Base-by-base conservation (phyloP, 2,329 filamentous ascomycete species). In the Emergomyces africanus region DNA sequence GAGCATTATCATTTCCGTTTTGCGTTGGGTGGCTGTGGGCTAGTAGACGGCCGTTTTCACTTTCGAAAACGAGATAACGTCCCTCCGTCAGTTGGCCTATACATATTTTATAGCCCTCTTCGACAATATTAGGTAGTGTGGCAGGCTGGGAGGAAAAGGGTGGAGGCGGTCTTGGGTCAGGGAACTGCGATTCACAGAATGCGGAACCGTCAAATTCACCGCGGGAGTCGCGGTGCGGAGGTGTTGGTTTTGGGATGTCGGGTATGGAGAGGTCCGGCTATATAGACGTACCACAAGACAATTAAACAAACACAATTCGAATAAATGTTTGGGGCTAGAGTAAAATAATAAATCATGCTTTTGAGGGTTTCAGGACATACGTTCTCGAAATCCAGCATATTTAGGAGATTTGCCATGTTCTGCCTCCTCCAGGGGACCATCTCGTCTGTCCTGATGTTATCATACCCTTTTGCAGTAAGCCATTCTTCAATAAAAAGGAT, bases 61-160 rank as follows among this genome's bases (percentile, higher is more conserved):
- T 30, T 33, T 57, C 49, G 58, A 82, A 78, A 4, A 78, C 76
- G 15, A 83, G 71, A 64, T 78, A 81, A 20, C 79, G 78, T 12
- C 80, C 81, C 65, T 83, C 80, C 5, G 79, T 82, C 30, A 83
- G 68, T 25, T 75, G 71, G 0, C 81, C 80, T 2, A 80, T 71
- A 35, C 79, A 72, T 37, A 73, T 64, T 67, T 83, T 83, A 73
- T 77, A 82, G 1, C 81, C 81, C 42, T 78, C 69, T 63, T 83
- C 80, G n/a, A 73, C 37, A 69, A 63, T 33, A 59, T 69, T 1
- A 68, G 70, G 10, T 73, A 71, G 9, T 70, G 68, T 54, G 76
- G 71, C 23, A 72, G 63, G 12, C 73, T 75, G 57, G 70, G 70
- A 54, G 18, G 67, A 75, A 64, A 81, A 83, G 0, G 81, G 80